Conservation (phyloP, 1,139 yeast species). For the Zygoascus hellenicus region DNA sequence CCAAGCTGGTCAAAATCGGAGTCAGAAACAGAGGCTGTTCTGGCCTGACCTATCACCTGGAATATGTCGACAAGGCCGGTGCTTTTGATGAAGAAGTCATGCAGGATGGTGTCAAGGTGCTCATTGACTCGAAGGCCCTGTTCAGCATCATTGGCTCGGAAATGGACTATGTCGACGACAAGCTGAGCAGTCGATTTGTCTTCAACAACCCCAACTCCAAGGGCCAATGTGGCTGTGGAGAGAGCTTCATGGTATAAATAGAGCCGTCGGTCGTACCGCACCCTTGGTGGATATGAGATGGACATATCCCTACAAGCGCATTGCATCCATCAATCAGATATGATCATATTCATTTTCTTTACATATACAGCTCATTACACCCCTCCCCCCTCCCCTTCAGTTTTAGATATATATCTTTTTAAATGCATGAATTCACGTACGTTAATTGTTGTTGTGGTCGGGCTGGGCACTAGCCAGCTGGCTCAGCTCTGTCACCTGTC, state of each 20-base stretch:
- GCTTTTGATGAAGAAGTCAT: conserved; percentile 83
- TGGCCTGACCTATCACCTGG: conserved; percentile 85
- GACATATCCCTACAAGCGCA: conserved; percentile 1
- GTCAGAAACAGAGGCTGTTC: conserved; percentile 97
- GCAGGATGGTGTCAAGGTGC: conserved; percentile 88
- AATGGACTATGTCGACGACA: conserved; percentile 98
- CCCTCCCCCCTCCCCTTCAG: too few relatives aligned
- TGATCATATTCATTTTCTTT: too few relatives aligned
- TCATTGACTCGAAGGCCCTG: conserved; percentile 91
- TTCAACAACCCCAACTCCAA: conserved; percentile 93
- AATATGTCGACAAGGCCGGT: conserved; percentile 83
- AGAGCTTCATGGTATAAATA: conserved; percentile 83
- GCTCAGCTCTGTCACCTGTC: not conserved
- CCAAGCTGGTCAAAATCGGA: conserved; percentile 84
- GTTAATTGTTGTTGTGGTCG: too few relatives aligned
- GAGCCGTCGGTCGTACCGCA: too few relatives aligned
- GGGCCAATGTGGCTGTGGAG: conserved; percentile 98
- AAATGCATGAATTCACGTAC: too few relatives aligned
- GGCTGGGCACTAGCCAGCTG: not conserved
- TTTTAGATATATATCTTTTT: too few relatives aligned
- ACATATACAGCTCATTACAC: too few relatives aligned
- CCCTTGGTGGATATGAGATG: not conserved
- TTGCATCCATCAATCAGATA: too few relatives aligned
- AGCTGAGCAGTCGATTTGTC: conserved; percentile 79
- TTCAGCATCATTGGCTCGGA: conserved; percentile 94